Base-by-base conservation (phyloP, 768 basidiomycete species). In the Tylopilus subfusipes region DNA sequence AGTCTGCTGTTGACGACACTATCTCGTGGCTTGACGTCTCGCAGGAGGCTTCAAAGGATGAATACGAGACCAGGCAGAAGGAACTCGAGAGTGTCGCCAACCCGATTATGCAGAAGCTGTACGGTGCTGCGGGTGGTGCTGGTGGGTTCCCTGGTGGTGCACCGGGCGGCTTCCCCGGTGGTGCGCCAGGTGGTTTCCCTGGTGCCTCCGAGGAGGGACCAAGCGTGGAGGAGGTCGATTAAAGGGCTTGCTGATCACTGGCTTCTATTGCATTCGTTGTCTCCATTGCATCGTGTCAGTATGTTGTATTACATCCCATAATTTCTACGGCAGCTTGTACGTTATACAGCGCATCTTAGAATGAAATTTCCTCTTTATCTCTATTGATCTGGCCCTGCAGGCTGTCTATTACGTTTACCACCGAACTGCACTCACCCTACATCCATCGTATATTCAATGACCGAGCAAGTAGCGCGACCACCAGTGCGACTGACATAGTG, bases 1-100 rank as follows among this genome's bases (percentile, higher is more conserved):
- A 93, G 76, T 61, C 76, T 55, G 81, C 88, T 31, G 86, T 94
- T 70, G 84, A 90, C 67, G 93, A 94, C 46, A 72, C 90, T 50
- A 90, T 97, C 74, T 68, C 76, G 33, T 93, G 90, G 90, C 85
- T 97, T 58, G 93, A 95, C 66, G 72, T 64, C 54, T 90, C 93
- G 36, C 88, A 93, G 68, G 91, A 96, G 68, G 96, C 83, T 2
- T 88, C 88, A 60, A 94, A 92, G 78, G 91, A 94, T 67, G 95
- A 98, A 76, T 94, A 95, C 75, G 90, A 90, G 72, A 80, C 80
- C 66, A 88, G 85, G 76, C 93, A 95, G 71, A 95, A 95, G 79
- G 94, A 97, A 75, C 78, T 98, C 48, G 94, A 97, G 77, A 74
- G 66, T 18, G 68, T 95, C 62, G 90, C 93, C 64, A 90, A 84